These are phyloP conservation scores for Hordeum pubiflorum DNA, from an alignment of 202 grass and related monocot genomes.

Conservation along the genomic window DNA sequence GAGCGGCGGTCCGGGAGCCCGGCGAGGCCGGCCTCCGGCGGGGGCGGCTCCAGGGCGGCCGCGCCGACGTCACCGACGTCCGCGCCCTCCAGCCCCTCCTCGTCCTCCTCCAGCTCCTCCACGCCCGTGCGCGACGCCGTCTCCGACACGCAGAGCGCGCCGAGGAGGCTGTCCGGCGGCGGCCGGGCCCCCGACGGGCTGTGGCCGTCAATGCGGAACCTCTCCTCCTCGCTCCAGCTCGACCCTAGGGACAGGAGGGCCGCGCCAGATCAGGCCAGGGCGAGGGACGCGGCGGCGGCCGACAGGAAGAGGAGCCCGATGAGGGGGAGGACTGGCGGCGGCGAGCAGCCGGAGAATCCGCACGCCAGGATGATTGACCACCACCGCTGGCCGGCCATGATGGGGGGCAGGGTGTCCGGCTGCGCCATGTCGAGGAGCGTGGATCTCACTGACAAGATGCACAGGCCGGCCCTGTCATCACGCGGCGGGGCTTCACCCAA, in stretches of 20 bases:
- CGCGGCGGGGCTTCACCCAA: conserved; percentile 49
- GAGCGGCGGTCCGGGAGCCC: conserved; percentile 58
- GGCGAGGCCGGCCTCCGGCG: conserved; percentile 20
- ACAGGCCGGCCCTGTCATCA: conserved; percentile 37
- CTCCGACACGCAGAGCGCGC: conserved; percentile 30
- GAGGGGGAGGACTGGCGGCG: conserved; percentile 36
- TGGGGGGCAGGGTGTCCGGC: conserved; percentile 51
- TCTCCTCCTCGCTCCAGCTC: conserved; percentile 67
- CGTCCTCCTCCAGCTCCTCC: conserved; percentile 47
- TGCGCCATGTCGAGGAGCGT: conserved; percentile 56
- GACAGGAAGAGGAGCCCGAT: conserved; percentile 80
- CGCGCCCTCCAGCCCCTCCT: conserved; percentile 43
- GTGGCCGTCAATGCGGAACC: conserved; percentile 86
- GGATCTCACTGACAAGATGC: conserved; percentile 67
- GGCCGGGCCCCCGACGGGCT: conserved; percentile 61
- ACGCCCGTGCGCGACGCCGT: conserved; percentile 52
- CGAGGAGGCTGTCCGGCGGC: conserved; percentile 33
- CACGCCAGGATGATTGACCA: conserved; percentile 80
- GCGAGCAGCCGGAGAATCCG: conserved; percentile 55
- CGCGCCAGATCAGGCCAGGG: conserved; percentile 24
- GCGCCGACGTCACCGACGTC: conserved; percentile 27
- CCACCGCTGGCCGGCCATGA: conserved; percentile 89
- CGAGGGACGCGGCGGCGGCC: neutral
- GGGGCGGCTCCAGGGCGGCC: conserved; percentile 15
- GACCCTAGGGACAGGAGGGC: conserved; percentile 45